A percentile compares a stretch with the other conserved stretches of the same genome.
Evolutionary conservation across 345 rosid genomes (phyloP).

Genomic region (Hibiscus mutabilis): DNA sequence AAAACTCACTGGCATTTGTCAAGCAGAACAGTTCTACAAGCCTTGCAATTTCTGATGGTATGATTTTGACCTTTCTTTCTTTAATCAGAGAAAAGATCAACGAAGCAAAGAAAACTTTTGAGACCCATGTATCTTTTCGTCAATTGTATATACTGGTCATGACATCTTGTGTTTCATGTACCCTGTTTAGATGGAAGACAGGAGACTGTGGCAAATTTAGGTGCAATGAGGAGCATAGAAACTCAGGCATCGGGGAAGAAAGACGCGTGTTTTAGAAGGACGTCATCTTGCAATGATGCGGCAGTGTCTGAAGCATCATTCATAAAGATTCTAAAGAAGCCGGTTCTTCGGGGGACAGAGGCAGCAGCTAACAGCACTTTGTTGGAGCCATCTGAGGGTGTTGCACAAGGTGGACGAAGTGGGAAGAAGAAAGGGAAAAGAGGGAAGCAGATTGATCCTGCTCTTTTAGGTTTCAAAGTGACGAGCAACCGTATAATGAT

Average conservation of each 20-base stretch:
- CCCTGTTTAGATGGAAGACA: conserved; percentile 22
- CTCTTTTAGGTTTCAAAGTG: conserved; percentile 51
- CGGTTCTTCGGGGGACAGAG: conserved; percentile 11
- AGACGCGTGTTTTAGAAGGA: conserved; percentile 36
- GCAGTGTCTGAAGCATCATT: conserved; percentile 58
- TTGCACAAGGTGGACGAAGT: conserved; percentile 14
- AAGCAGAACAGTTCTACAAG: conserved; percentile 30
- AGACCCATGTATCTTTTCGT: neutral
- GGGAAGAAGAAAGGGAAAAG: conserved; percentile 53
- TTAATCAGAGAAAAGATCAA: neutral
- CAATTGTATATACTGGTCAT: neutral
- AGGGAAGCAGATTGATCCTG: conserved; percentile 52
- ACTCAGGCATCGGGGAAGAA: conserved; percentile 30
- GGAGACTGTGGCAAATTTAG: conserved; percentile 24
- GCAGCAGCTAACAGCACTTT: conserved; percentile 3
- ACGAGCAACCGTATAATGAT: conserved; percentile 54
- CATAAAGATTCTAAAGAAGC: conserved; percentile 63
- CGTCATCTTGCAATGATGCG: conserved; percentile 40
- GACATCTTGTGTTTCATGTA: neutral
- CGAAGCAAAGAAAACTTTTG: neutral
- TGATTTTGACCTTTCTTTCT: neutral
- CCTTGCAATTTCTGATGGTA: conserved; percentile 38
- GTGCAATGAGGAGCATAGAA: conserved; percentile 15
- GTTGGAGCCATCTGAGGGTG: conserved; percentile 30
- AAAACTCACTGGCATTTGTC: conserved; percentile 24